A percentile compares a stretch with the other conserved stretches of the same genome.
These are phyloP conservation scores for Trichosanthes cucumerina DNA, from an alignment of 306 rosid genomes.

Conservation along the genomic window DNA sequence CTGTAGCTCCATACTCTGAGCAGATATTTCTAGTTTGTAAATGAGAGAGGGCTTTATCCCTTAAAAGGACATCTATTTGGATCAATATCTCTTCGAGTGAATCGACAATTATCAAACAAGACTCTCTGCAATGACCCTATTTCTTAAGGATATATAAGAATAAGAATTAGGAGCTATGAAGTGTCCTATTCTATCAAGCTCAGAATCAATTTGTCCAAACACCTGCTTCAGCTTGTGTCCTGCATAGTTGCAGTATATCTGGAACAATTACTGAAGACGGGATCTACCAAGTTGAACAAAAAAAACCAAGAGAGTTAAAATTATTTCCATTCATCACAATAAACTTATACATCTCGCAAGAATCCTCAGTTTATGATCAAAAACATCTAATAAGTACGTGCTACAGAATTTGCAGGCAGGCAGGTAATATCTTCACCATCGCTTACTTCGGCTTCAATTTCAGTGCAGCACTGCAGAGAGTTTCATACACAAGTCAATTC, in stretches of 20 bases:
- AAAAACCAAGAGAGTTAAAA: background rate
- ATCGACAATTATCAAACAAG: background rate
- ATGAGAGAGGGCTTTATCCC: background rate
- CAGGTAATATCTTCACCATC: background rate
- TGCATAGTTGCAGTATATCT: background rate
- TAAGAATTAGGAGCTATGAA: background rate
- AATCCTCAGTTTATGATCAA: background rate
- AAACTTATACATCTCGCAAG: background rate
- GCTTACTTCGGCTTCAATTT: slow-evolving; percentile 7
- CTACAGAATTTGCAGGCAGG: background rate
- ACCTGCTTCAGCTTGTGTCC: slow-evolving; percentile 1
- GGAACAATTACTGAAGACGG: background rate
- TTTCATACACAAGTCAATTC: background rate
- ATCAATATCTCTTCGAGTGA: background rate
- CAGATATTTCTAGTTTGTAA: background rate
- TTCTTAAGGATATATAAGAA: background rate
- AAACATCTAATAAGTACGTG: background rate
- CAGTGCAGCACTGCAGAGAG: slow-evolving; percentile 10
- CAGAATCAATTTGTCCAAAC: background rate
- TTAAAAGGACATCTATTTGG: background rate
- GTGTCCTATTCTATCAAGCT: background rate
- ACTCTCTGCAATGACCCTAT: background rate
- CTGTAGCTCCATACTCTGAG: background rate
- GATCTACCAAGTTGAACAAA: background rate
- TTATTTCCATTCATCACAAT: background rate